Evolutionary conservation across 2,329 filamentous ascomycete genomes (phyloP).

Genomic region (Calonectria montana): DNA sequence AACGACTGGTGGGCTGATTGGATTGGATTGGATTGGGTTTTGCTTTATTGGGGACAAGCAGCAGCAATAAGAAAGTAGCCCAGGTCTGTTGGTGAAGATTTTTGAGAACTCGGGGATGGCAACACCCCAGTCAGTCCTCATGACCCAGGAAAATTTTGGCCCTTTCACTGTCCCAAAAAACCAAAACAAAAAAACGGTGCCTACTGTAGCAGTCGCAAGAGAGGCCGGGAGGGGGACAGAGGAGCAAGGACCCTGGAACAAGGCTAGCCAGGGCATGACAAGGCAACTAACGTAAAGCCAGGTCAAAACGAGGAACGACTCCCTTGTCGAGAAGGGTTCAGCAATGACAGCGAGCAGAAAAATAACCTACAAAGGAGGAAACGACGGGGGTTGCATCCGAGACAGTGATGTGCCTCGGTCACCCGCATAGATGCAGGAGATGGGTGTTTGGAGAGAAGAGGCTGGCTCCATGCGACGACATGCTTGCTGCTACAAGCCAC

Average conservation of each 20-base stretch:
- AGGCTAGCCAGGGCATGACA: background rate
- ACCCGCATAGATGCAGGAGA: background rate
- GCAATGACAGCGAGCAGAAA: background rate
- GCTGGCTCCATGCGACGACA: background rate
- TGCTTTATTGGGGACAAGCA: background rate
- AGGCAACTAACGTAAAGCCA: conserved; percentile 8
- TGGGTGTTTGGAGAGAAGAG: background rate
- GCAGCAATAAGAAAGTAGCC: background rate
- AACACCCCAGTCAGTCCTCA: conserved; percentile 19
- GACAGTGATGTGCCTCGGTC: background rate
- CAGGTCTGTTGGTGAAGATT: conserved; percentile 4
- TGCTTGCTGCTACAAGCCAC: background rate
- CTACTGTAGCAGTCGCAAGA: conserved; percentile 25
- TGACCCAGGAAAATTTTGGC: conserved; percentile 20
- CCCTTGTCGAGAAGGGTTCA: background rate
- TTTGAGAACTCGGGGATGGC: conserved; percentile 10
- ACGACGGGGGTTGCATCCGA: background rate
- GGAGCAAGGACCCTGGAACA: conserved; percentile 27
- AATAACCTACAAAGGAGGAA: background rate
- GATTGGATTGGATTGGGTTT: background rate
- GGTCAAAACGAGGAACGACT: background rate
- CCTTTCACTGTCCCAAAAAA: conserved; percentile 8
- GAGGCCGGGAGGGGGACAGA: conserved; percentile 14
- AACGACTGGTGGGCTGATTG: background rate
- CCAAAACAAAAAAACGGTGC: conserved; percentile 16